These are phyloP conservation scores for Irpex sp. DNA, from an alignment of 1,284 basidiomycete species.

Conservation along the genomic window DNA sequence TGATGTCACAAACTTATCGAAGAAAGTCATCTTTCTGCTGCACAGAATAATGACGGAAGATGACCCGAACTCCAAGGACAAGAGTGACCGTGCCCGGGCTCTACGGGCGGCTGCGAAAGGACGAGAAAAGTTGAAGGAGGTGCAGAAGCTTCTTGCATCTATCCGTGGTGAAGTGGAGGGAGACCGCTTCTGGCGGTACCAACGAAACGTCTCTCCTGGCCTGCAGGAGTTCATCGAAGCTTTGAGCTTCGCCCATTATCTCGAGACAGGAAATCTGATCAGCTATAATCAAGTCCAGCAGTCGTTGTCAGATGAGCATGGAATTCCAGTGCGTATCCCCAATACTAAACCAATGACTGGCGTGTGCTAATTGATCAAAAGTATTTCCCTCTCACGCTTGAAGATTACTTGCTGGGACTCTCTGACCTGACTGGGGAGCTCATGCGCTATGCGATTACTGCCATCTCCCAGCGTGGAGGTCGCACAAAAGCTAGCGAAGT, in stretches of 20 bases:
- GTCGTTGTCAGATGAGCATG: constrained; percentile 55
- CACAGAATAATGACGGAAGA: constrained; percentile 72
- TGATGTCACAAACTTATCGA: constrained; percentile 90
- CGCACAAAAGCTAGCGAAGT: constrained; percentile 67
- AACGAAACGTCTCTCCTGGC: constrained; percentile 72
- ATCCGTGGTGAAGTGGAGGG: constrained; percentile 65
- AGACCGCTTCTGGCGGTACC: constrained; percentile 80
- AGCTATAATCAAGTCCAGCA: constrained; percentile 68
- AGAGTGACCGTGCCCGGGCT: constrained; percentile 23
- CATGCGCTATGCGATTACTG: constrained; percentile 92
- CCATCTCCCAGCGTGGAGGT: constrained; percentile 68
- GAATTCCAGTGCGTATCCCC: constrained; percentile 49
- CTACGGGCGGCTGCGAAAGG: constrained; percentile 53
- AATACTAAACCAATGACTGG: not conserved
- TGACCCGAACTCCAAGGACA: constrained; percentile 24
- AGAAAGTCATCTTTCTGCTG: constrained; percentile 92
- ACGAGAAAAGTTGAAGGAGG: constrained; percentile 66
- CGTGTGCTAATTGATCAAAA: constrained; percentile 22
- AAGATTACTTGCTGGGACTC: constrained; percentile 90
- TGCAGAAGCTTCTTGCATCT: constrained; percentile 61
- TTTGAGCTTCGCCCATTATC: constrained; percentile 85
- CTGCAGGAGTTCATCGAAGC: constrained; percentile 95
- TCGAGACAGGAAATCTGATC: constrained; percentile 72
- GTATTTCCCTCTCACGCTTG: constrained; percentile 68
- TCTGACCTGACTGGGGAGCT: constrained; percentile 95